phyloP scores from a whole-genome alignment of 495 filamentous ascomycete genomes.

The Pyronema omphalodes region DNA sequence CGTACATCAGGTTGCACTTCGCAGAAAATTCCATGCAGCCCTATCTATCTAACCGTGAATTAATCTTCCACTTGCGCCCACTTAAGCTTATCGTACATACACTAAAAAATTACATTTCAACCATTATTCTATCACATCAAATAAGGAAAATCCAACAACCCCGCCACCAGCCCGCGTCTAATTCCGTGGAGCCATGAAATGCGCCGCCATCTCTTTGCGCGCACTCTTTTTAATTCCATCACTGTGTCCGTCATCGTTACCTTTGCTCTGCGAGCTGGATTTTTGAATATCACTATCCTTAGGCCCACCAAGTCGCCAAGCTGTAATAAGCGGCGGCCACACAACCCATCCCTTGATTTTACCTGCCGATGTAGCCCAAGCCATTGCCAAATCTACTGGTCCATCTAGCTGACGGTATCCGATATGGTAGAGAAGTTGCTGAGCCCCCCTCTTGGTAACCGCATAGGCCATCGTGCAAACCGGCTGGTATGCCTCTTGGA shows the following conservation, averaged over 20 bases:
- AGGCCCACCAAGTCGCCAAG: neutral
- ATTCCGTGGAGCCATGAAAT: too few relatives aligned
- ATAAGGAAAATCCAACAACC: too few relatives aligned
- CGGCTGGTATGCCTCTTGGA: conserved; percentile 24
- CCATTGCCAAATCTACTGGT: neutral
- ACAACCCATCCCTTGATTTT: neutral
- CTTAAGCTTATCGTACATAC: too few relatives aligned
- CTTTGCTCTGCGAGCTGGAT: neutral
- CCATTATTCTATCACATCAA: too few relatives aligned
- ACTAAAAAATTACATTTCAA: too few relatives aligned
- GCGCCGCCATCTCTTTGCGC: neutral
- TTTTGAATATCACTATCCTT: neutral
- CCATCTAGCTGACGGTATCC: neutral
- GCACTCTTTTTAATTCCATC: neutral
- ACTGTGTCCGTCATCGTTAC: neutral
- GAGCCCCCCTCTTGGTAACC: conserved; percentile 16
- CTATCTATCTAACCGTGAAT: too few relatives aligned
- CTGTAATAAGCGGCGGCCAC: neutral
- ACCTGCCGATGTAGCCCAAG: neutral
- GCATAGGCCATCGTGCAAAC: conserved; percentile 30
- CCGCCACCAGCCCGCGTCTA: too few relatives aligned
- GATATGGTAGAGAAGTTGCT: conserved; percentile 9
- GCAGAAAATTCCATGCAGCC: too few relatives aligned
- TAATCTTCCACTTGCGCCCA: too few relatives aligned
- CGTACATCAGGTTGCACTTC: too few relatives aligned